Base-by-base conservation (phyloP, 768 basidiomycete species). In the Phlegmacium glaucopus region DNA sequence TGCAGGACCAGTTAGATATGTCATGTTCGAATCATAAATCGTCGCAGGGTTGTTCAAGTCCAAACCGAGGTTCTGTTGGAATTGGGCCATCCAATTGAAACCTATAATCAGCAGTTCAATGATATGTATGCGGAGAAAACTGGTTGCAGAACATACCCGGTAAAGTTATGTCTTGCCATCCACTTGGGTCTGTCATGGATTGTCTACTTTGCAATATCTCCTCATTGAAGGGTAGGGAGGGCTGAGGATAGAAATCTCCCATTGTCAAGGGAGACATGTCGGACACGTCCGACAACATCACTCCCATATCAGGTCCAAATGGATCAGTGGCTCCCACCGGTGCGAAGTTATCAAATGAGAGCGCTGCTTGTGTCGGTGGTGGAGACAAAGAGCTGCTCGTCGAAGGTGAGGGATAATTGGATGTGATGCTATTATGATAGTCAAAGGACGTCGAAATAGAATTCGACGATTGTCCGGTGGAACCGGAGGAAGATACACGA, bases 191-290 rank as follows among this genome's bases (percentile, higher is more conserved):
- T 12, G 73, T 67, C 56, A 85, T 60, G 26, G 78, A 74, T 54
- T 83, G 80, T 58, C 84, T 76, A 18, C 80, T 79, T 44, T 83
- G 77, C 61, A 85, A 55, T 22, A 85, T 75, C 34, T 80, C 79
- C 13, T 71, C 66, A 54, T 86, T 81, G 54, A 81, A 82, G 2
- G 75, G 72, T 54, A 84, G 68, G 10, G 78, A 71, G 1, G 79
- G 71, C 30, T 77, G 71, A 65, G 81, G 78, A n/a, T n/a, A n/a
- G 54, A 78, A 72, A 3, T 75, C 65, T 1, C 68, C 56, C 47
- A 70, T 60, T 45, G 63, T 54, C 48, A 68, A 59, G 50, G 56
- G 61, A 26, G 57, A 39, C 13, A 55, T 38, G 9, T 56, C 58
- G n/a, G 59, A 42, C 17, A 50, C 58, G 25, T 53, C 58, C 34